Evolutionary conservation across 805 yeast species (phyloP).

Genomic region (Lachancea dasiensis): DNA sequence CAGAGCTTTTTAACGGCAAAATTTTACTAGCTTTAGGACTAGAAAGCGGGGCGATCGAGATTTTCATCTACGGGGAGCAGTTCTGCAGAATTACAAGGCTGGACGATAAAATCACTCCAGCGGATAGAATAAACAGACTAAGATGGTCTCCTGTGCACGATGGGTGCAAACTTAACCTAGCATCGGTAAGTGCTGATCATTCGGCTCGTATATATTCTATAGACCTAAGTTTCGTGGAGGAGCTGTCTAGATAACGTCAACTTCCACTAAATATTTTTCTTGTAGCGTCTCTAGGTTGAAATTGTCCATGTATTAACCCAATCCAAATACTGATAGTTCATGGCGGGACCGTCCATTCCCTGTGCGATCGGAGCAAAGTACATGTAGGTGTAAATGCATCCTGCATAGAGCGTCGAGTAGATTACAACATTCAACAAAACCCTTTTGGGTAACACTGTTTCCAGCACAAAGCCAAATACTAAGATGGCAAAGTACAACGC

Average conservation of each 20-base stretch:
- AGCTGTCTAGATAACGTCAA: background rate
- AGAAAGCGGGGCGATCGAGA: constrained; percentile 56
- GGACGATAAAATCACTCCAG: constrained; percentile 45
- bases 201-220: constrained; percentile 42
- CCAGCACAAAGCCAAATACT: constrained; percentile 39
- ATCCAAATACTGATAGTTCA: constrained; percentile 45
- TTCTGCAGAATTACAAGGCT: constrained; percentile 33
- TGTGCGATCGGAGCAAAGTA: constrained; percentile 63
- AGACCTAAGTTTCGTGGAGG: background rate
- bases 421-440: background rate
- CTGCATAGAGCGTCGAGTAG: constrained; percentile 24
- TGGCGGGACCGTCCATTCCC: constrained; percentile 65
- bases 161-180: constrained; percentile 37
- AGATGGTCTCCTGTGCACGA: constrained; percentile 42
- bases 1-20: constrained; percentile 26
- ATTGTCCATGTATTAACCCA: constrained; percentile 55
- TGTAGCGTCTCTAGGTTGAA: background rate
- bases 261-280: background rate
- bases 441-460: constrained; percentile 17
- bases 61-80: constrained; percentile 37
- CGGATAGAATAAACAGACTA: constrained; percentile 54
- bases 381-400: constrained; percentile 50
- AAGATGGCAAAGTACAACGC: constrained; percentile 91
- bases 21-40: constrained; percentile 55
- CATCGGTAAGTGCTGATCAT: constrained; percentile 60